These are phyloP conservation scores for Russula brevipes DNA, from an alignment of 768 basidiomycete species.

Conservation along the genomic window DNA sequence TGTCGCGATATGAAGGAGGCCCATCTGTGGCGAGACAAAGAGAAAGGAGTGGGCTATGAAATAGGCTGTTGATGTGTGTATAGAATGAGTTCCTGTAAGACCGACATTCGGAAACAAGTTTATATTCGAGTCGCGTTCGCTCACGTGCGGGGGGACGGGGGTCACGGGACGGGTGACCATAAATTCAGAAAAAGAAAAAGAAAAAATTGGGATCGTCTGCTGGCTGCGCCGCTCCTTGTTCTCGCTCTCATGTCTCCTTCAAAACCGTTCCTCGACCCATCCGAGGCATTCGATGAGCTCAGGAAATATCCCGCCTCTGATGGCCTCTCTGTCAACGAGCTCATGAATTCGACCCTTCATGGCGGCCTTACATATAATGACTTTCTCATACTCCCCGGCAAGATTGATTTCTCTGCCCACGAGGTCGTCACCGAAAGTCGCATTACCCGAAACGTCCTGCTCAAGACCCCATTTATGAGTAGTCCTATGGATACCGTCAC, in stretches of 20 bases:
- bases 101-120: neutral
- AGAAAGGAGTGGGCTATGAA: slow-evolving; percentile 1
- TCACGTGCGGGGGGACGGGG: neutral
- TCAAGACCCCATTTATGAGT: slow-evolving; percentile 96
- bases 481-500: slow-evolving; percentile 99
- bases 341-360: slow-evolving; percentile 81
- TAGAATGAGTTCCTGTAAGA: neutral
- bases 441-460: slow-evolving; percentile 82
- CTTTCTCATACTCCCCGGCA: slow-evolving; percentile 89
- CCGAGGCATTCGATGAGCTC: slow-evolving; percentile 72
- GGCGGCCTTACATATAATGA: slow-evolving; percentile 98
- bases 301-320: slow-evolving; percentile 63
- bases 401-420: slow-evolving; percentile 86
- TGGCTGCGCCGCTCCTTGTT: neutral
- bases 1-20: slow-evolving; percentile 17
- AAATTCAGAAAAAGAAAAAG: neutral
- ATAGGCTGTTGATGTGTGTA: slow-evolving; percentile 18
- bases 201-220: no score
- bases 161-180: neutral
- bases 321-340: slow-evolving; percentile 78
- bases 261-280: slow-evolving; percentile 26
- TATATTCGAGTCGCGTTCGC: slow-evolving; percentile 5
- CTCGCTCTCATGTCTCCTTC: neutral
- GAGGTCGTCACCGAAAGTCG: slow-evolving; percentile 78
- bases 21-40: slow-evolving; percentile 6